phyloP scores from a whole-genome alignment of 2,329 filamentous ascomycete genomes.

The Aspergillus floridensis region DNA sequence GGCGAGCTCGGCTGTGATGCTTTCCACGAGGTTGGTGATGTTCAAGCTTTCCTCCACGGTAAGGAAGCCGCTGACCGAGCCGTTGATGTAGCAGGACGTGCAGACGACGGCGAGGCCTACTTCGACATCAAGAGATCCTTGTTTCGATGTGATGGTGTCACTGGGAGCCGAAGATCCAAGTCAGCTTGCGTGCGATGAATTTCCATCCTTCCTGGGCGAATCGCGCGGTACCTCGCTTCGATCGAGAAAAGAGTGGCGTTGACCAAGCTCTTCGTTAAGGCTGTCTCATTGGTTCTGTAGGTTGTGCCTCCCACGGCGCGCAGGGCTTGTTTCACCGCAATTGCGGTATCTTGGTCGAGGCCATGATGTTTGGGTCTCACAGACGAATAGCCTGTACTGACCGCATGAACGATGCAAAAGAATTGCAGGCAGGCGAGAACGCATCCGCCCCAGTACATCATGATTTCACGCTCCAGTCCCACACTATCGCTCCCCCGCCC shows the following conservation, averaged over 20 bases:
- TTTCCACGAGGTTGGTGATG: background rate
- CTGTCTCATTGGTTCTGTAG: conserved; percentile 1
- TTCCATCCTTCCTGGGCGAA: no score
- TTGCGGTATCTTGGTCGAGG: background rate
- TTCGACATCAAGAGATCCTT: background rate
- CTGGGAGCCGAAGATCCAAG: background rate
- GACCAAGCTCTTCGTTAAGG: conserved; percentile 3
- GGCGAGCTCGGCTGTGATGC: background rate
- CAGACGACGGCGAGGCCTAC: background rate
- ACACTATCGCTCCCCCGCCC: no score
- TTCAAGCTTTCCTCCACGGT: conserved; percentile 1
- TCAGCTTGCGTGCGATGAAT: background rate
- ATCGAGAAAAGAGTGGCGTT: conserved; percentile 6
- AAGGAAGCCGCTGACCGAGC: conserved; percentile 1
- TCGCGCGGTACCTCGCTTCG: background rate
- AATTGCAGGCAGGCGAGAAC: background rate
- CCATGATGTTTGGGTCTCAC: background rate
- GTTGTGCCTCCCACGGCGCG: background rate
- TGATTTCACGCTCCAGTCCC: no score
- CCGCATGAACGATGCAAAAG: background rate
- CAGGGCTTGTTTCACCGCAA: conserved; percentile 6
- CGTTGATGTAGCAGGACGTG: conserved; percentile 9
- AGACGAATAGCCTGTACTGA: background rate
- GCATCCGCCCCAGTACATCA: background rate
- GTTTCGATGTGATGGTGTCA: background rate